Evolutionary conservation across 208 protist species (phyloP), one percentile per base, ranked within the genome.

Genomic region (Trypanosoma conorhini): DNA sequence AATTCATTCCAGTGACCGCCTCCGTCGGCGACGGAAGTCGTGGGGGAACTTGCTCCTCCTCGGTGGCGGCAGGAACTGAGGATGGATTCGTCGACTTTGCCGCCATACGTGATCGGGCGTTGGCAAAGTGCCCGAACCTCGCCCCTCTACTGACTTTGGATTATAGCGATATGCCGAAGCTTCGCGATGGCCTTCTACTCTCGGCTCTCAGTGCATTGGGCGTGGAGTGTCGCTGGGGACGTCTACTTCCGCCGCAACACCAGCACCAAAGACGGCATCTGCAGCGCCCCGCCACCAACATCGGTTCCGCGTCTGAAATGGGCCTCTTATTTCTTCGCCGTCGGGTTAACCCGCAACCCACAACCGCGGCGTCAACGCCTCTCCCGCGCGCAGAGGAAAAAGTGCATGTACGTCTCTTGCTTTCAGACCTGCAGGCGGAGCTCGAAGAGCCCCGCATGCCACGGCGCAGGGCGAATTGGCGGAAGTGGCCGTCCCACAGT

Each of bases 81-180:
- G 46, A 66, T 38, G 64, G 57, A 44, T 76, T 76, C 59, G 63
- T 76, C 3, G 71, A 76, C 35, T 76, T 76, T 38, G 51, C 46
- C 24, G 62, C 63, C 10, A 50, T 69, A 30, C 63, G 64, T 54
- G 38, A 62, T 21, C 71, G 71, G 21, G 71, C 50, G 35, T 35
- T 70, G 46, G 30, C 9, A 31, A 62, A 26, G 22, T 48, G 70
- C 21, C 71, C 71, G 1, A 50, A 58, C 21, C 57, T 76, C 22
- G 56, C 55, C 13, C 31, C 40, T 21, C 21, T 58, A 54, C 46
- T 76, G n/a, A 30, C n/a, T 19, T 66, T 76, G 9, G n/a, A 69
- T 24, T 15, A 35, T 22, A 40, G 31, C n/a, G 71, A 76, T 24
- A 9, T 54, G 28, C 21, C 19, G 7, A 21, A 50, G 40, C 38